Base-by-base conservation (phyloP, 768 basidiomycete species). In the Suillus spraguei region DNA sequence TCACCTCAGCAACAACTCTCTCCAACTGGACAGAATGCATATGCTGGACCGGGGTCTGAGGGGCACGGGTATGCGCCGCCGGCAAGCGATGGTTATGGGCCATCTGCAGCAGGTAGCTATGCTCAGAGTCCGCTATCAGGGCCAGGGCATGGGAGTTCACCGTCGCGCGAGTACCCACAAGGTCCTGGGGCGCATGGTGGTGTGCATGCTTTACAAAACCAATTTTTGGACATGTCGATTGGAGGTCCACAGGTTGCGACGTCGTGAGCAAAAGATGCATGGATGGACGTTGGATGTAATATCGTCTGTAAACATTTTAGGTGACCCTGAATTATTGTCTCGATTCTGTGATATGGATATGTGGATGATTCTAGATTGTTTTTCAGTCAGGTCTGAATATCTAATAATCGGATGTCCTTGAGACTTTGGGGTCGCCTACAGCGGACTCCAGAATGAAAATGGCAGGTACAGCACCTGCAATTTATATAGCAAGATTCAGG, bases 181-280 rank as follows among this genome's bases (percentile, higher is more conserved):
- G 36, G 55, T 60, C 35, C 55, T 5, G 55, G 55, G 11, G 38
- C 55, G 24, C 55, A 13, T 33, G 67, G 68, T n/a, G 64, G 65
- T 24, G 66, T 71, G 22, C 71, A 65, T 49, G 36, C 55, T 14
- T 46, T 76, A 41, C 72, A 75, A 56, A 67, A 74, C 28, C 74
- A 75, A 5, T 74, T 76, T 49, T 72, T 74, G 60, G 75, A 69
- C 44, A 76, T 75, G 72, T 64, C 28, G 36, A 66, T 76, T 41
- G 69, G 52, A 14, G 60, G 60, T 32, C 54, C 68, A 41, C 10
- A 66, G 24, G 72, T 59, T 35, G 63, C 60, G 20, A 58, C 62
- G 10, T 39, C 56, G 3, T 60, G 42, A 60, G 38, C 5, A 41
- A 56, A 35, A 28, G 24, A 58, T 56, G 38, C 8, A 10, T 39